Evolutionary conservation across 441 rosid genomes (phyloP), one percentile per base, ranked within the genome.

Genomic region (Croton setiger): DNA sequence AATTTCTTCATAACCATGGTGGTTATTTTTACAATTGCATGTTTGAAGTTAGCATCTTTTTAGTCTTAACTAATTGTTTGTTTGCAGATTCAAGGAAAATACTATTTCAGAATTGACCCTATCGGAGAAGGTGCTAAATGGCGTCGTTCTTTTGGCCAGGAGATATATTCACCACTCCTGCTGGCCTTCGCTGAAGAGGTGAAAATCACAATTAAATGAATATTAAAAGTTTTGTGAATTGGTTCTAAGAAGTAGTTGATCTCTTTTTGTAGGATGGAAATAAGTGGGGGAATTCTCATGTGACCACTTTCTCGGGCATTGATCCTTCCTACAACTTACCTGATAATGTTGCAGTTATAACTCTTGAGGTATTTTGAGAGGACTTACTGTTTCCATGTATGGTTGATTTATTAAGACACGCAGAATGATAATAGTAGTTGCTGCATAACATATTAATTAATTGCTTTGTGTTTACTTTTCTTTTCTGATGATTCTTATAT

Each of bases 81-180:
- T 49, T 64, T 69, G 69, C 81, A 84, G 87, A 76, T 81, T 53
- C 78, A 73, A 71, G 92, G 92, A 56, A 87, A 84, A 71, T 79
- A 80, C 55, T 86, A 82, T 56, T 80, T 70, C 75, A 74, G 82
- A 76, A 81, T 84, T 73, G 90, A 86, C 55, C 77, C 74, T 10
- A 27, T 84, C 10, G 88, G 90, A 68, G 85, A 82, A 72, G 90
- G 90, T 64, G 85, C 90, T 41, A 82, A 78, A 72, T 86, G 90
- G 88, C 86, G 90, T 45, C 88, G 84, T 53, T 54, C 85, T 60
- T 82, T 77, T 58, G 85, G 90, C 61, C 88, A 84, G 74, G 88
- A 86, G 72, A 77, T 86, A 75, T 86, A 82, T 81, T 86, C 90
- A 13, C 90, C 88, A 1, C 79, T 82, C 49, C 72, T 86, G 52